Conservation (phyloP, 2,329 filamentous ascomycete genomes). For the Claviceps spartinae region DNA sequence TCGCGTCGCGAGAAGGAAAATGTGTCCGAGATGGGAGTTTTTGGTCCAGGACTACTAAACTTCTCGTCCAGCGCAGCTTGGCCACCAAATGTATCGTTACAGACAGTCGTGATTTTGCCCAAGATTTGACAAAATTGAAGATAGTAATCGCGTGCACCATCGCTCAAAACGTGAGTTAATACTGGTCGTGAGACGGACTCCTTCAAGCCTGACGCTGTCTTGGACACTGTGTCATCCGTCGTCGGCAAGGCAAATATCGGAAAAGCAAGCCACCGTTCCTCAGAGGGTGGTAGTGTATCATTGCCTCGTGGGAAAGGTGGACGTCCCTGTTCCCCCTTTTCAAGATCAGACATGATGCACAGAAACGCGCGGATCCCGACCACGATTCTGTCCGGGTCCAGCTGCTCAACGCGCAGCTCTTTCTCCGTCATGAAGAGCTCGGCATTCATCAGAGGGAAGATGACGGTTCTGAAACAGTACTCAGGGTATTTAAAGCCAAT, state of each 20-base stretch:
- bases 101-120: constrained; percentile 90
- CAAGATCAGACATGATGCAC: constrained; percentile 82
- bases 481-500: constrained; percentile 91
- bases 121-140: constrained; percentile 86
- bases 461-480: constrained; percentile 78
- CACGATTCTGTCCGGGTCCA: constrained; percentile 95
- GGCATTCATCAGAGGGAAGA: constrained; percentile 91
- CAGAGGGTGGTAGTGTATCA: constrained; percentile 20
- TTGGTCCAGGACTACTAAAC: constrained; percentile 73
- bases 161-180: constrained; percentile 49
- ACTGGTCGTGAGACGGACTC: constrained; percentile 56
- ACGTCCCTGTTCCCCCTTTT: constrained; percentile 62
- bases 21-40: constrained; percentile 87
- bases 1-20: constrained; percentile 84
- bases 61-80: constrained; percentile 94
- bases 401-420: constrained; percentile 75
- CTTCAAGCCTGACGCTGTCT: constrained; percentile 20
- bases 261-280: constrained; percentile 35
- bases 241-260: constrained; percentile 31
- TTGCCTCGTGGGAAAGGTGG: constrained; percentile 76
- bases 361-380: constrained; percentile 91
- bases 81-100: constrained; percentile 92
- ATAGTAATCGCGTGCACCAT: constrained; percentile 74
- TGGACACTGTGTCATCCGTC: constrained; percentile 15
- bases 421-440: constrained; percentile 67